phyloP scores from a whole-genome alignment of 2,329 filamentous ascomycete species.

The Exophiala xenobiotica region DNA sequence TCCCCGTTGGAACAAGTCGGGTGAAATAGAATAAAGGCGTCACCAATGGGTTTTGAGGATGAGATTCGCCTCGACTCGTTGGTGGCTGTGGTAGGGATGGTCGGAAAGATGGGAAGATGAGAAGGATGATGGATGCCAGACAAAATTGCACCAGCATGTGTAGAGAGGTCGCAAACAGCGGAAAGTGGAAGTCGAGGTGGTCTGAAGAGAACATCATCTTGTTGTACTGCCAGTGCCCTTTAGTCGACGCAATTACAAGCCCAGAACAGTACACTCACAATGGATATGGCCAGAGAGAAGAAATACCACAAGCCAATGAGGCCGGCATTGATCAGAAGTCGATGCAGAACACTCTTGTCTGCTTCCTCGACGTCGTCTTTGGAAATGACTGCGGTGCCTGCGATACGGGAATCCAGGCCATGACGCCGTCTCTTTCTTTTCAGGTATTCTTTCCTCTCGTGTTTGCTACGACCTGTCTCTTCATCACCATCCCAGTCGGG shows the following conservation, averaged over 20 bases:
- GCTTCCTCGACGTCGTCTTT: constrained; percentile 69
- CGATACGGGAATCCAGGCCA: constrained; percentile 68
- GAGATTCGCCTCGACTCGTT: constrained; percentile 12
- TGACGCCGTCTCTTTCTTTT: constrained; percentile 67
- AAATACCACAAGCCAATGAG: constrained; percentile 86
- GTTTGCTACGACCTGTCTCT: constrained; percentile 78
- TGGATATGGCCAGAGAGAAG: constrained; percentile 89
- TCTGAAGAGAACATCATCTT: constrained; percentile 96
- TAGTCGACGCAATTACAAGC: background rate
- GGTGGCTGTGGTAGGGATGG: constrained; percentile 53
- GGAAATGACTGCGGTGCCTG: constrained; percentile 55
- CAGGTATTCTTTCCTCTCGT: constrained; percentile 68
- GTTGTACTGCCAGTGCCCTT: constrained; percentile 70
- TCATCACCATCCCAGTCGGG: constrained; percentile 84
- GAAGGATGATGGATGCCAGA: constrained; percentile 74
- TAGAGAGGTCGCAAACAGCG: constrained; percentile 88
- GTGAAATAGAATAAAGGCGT: constrained; percentile 89
- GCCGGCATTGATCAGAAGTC: constrained; percentile 69
- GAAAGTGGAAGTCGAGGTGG: constrained; percentile 86
- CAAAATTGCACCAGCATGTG: constrained; percentile 96
- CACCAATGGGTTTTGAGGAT: constrained; percentile 63
- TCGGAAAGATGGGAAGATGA: constrained; percentile 76
- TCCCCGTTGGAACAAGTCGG: constrained; percentile 85
- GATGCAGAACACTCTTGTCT: constrained; percentile 69
- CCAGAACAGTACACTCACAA: constrained; percentile 62